These are phyloP conservation scores for Phytomonas sp. DNA, from an alignment of 208 protist species.

Conservation along the genomic window DNA sequence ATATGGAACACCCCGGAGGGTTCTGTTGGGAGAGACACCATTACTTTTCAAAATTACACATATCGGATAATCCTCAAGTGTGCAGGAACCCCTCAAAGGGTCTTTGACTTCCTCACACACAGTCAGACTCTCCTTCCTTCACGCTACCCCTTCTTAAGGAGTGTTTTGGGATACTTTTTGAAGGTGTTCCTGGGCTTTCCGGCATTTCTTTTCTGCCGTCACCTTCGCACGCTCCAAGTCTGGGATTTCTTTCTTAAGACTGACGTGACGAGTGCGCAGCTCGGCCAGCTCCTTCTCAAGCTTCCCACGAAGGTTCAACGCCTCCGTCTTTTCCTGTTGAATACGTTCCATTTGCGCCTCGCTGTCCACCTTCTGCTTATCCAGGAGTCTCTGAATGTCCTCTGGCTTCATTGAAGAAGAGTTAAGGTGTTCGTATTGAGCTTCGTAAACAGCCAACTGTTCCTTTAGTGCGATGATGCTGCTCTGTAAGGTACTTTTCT, in stretches of 20 bases:
- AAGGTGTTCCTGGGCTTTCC: constrained; percentile 38
- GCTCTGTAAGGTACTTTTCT: constrained; percentile 34
- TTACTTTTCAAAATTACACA: neutral
- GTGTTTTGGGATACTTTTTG: neutral
- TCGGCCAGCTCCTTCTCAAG: constrained; percentile 62
- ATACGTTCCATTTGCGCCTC: constrained; percentile 33
- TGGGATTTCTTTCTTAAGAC: constrained; percentile 40
- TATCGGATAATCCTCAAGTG: neutral
- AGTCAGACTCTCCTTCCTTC: too few species aligned
- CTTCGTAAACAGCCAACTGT: constrained; percentile 61
- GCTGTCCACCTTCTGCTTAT: constrained; percentile 35
- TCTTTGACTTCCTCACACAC: too few species aligned
- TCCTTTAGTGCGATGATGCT: constrained; percentile 27
- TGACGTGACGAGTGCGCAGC: constrained; percentile 34
- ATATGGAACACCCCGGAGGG: neutral
- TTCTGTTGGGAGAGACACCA: neutral
- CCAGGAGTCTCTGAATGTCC: constrained; percentile 36
- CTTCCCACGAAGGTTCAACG: constrained; percentile 46
- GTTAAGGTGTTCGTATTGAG: constrained; percentile 43
- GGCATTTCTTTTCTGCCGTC: constrained; percentile 66
- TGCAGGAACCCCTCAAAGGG: too few species aligned
- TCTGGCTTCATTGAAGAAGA: constrained; percentile 39
- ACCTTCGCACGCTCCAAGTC: constrained; percentile 44
- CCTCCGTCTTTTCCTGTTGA: constrained; percentile 48
- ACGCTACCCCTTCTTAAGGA: neutral